Evolutionary conservation across 371 early-diverging fungal genomes (phyloP), one percentile per base, ranked within the genome.

Genomic region (Circinella umbellata): DNA sequence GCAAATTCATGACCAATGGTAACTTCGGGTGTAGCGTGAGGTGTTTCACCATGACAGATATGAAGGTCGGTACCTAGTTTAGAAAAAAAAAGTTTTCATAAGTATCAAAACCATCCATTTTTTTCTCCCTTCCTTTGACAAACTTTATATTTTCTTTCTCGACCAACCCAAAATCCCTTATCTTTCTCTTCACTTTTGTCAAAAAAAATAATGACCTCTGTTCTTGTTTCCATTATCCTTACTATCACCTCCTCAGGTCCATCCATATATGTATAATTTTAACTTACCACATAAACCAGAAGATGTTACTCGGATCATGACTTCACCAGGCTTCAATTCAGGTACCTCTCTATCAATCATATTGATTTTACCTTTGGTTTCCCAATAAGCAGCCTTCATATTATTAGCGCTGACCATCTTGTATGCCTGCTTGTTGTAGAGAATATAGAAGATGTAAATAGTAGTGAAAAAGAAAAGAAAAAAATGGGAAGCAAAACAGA

Each of bases 1-100:
- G 84, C 76, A 66, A 85, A 85, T 74, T 88, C 88, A 61, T 88
- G 88, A 6, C 88, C 88, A 55, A 88, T 82, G 4, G 83, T 83
- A 11, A 85, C 85, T 34, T 85, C 75, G 38, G 71, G 51, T 17
- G 73, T 54, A n/a, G 88, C 88, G 20, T 85, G 84, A n/a, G 88
- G 86, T 1, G 86, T 86, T 63, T 88, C 86, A 37, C 86, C 88
- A 53, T 76, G 77, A 68, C 88, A 85, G 59, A 88, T 86, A 67
- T 88, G 86, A 61, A 85, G 71, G 66, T 88, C 88, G 10, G 88
- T 88, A 34, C 83, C 83, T 82, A 61, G 34, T 18, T n/a, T 10
- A 35, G 11, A 36, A 42, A 17, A 37, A 47, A 18, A 47, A n/a
- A 15, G 47, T 20, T 62, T 18, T 4, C 46, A 60, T 42, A 15